Evolutionary conservation across 192 early-diverging fungal genomes (phyloP), one percentile per base, ranked within the genome.

Genomic region (Linderina pennispora): DNA sequence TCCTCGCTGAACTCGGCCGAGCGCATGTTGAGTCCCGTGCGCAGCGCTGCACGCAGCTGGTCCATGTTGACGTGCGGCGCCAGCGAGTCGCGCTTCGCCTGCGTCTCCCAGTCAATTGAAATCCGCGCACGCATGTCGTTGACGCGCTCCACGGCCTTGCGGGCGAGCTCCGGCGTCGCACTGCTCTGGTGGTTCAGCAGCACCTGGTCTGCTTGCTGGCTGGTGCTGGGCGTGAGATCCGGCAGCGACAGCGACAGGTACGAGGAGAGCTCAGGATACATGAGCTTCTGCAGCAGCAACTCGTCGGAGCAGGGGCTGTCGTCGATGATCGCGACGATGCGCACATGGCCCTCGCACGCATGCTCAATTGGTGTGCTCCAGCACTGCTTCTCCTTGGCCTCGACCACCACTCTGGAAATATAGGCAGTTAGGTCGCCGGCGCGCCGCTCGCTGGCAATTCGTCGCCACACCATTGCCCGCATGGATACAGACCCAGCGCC

Each of bases 61-160:
- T 63, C 67, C 17, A 71, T 43, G 32, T 55, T 55, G 34, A 71
- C 48, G 13, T 59, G 46, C 9, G 61, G 56, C n/a, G 48, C 50
- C 8, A 50, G 41, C 3, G 67, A 52, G 33, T 71, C 61, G 42
- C 45, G 67, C 22, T 43, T 54, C 8, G 41, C 25, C 18, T 71
- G 60, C 7, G 43, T 38, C 24, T 71, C 67, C 67, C 67, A 71
- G 39, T 71, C 67, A 1, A 64, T 51, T 11, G 67, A 71, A 15
- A 71, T 61, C 5, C 67, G 55, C n/a, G 67, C 67, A 11, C 67
- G 55, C 19, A 58, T 62, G 33, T 49, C 60, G 16, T 49, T 63
- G 21, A 55, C 48, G 40, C 64, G 67, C 7, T 55, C 53, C 4
- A 45, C 43, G 3, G 61, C 48, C 11, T 43, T 61, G 1, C 25